Evolutionary conservation across 2,329 filamentous ascomycete species (phyloP).

Genomic region (Neophaeococcomyces aloes): DNA sequence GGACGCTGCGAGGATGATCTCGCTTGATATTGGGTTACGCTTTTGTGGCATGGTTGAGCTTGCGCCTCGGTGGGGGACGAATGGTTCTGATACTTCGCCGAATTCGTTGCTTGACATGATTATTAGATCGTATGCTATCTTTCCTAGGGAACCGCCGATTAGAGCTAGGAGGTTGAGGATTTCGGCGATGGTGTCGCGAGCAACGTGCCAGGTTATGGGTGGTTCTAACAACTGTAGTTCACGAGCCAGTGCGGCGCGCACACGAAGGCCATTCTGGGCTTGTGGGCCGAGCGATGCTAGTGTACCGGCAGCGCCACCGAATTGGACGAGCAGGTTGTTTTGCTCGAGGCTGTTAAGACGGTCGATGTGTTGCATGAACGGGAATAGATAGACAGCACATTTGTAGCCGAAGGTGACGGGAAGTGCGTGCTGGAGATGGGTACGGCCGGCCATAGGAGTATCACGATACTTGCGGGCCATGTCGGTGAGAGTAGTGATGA

Average conservation of each 20-base stretch:
- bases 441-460: constrained; percentile 48
- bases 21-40: constrained; percentile 48
- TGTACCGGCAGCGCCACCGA: constrained; percentile 47
- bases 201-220: constrained; percentile 48
- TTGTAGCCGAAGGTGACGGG: constrained; percentile 51
- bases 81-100: constrained; percentile 46
- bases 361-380: constrained; percentile 40
- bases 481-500: constrained; percentile 34
- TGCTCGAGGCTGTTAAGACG: constrained; percentile 38
- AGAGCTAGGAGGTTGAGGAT: constrained; percentile 44
- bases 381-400: constrained; percentile 45
- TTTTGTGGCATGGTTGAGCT: constrained; percentile 51
- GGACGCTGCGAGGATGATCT: constrained; percentile 45
- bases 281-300: constrained; percentile 42
- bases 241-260: constrained; percentile 40
- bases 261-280: constrained; percentile 36
- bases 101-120: constrained; percentile 50
- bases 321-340: constrained; percentile 43
- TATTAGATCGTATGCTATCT: constrained; percentile 47
- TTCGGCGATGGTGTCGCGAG: constrained; percentile 45
- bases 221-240: constrained; percentile 41
- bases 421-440: constrained; percentile 48
- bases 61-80: constrained; percentile 44
- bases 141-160: constrained; percentile 44
- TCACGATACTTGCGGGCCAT: constrained; percentile 40